phyloP scores from a whole-genome alignment of 1,139 yeast genomes.

The Magnusiomyces magnusii region DNA sequence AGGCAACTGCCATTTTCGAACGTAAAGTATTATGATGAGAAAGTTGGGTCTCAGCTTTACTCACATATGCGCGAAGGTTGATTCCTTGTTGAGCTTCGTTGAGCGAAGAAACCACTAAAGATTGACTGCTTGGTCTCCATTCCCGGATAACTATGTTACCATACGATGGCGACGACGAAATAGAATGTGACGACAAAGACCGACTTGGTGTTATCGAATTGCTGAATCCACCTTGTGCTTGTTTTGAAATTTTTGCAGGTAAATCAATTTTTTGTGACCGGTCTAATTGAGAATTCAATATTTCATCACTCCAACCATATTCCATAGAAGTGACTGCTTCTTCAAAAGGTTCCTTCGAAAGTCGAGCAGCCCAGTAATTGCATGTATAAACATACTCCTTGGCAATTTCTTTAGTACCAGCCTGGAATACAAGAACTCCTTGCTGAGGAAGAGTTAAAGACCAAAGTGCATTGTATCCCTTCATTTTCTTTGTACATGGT shows the following conservation, averaged over 20 bases:
- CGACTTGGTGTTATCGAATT: slow-evolving; percentile 45
- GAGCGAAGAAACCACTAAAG: slow-evolving; percentile 28
- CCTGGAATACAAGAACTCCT: slow-evolving; percentile 31
- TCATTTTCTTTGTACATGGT: slow-evolving; percentile 24
- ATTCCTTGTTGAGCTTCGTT: slow-evolving; percentile 29
- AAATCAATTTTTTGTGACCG: slow-evolving; percentile 43
- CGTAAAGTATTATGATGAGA: slow-evolving; percentile 27
- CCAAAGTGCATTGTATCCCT: slow-evolving; percentile 30
- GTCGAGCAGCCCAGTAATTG: slow-evolving; percentile 82
- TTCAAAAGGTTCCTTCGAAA: slow-evolving; percentile 63
- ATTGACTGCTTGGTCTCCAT: slow-evolving; percentile 31
- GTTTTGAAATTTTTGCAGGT: too few species aligned
- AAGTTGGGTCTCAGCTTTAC: slow-evolving; percentile 26
- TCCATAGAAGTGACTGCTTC: slow-evolving; percentile 64
- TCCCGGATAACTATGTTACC: slow-evolving; percentile 25
- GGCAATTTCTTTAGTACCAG: slow-evolving; percentile 63
- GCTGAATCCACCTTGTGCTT: too few species aligned
- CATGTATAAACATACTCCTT: slow-evolving; percentile 64
- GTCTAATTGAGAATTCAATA: not conserved
- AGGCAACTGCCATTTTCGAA: slow-evolving; percentile 21
- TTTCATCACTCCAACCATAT: slow-evolving; percentile 57
- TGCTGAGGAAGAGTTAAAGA: slow-evolving; percentile 34
- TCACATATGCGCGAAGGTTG: slow-evolving; percentile 26
- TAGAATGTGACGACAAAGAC: slow-evolving; percentile 43
- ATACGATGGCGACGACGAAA: not conserved